These are phyloP conservation scores for Skeletonema menzelii DNA, from an alignment of 108 stramenopile genomes.

Conservation along the genomic window DNA sequence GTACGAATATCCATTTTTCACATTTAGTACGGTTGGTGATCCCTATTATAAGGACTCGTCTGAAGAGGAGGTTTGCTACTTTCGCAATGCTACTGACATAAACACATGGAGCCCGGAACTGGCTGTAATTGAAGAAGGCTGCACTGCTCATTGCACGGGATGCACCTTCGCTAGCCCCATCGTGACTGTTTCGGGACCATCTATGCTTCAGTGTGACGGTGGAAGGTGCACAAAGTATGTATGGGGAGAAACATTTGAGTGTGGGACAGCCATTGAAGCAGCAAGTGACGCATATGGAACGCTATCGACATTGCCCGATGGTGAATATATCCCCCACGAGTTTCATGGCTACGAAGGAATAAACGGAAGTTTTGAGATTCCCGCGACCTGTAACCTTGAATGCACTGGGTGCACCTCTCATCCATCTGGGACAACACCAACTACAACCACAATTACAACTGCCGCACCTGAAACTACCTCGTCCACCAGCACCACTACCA, in stretches of 20 bases:
- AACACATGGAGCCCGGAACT: background rate
- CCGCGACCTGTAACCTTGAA: background rate
- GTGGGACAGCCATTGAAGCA: background rate
- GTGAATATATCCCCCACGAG: background rate
- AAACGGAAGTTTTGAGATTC: background rate
- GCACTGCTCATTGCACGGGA: constrained; percentile 3
- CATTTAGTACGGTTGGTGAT: background rate
- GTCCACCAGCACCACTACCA: background rate
- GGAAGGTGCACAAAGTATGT: constrained; percentile 9
- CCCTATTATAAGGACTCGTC: background rate
- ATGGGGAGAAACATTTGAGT: background rate
- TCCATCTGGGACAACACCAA: background rate
- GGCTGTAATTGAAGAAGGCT: background rate
- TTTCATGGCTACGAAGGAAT: constrained; percentile 1
- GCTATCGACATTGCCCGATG: background rate
- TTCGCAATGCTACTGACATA: background rate
- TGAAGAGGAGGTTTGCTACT: background rate
- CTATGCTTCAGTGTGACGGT: background rate
- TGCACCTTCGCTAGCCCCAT: background rate
- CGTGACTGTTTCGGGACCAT: background rate
- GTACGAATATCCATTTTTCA: background rate
- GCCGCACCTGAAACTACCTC: background rate
- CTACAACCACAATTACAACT: background rate
- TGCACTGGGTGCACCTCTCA: background rate
- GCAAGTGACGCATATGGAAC: background rate